Conservation (phyloP, 2,329 filamentous ascomycete genomes). For the Ophiognomonia clavigignenti-juglandacearum region DNA sequence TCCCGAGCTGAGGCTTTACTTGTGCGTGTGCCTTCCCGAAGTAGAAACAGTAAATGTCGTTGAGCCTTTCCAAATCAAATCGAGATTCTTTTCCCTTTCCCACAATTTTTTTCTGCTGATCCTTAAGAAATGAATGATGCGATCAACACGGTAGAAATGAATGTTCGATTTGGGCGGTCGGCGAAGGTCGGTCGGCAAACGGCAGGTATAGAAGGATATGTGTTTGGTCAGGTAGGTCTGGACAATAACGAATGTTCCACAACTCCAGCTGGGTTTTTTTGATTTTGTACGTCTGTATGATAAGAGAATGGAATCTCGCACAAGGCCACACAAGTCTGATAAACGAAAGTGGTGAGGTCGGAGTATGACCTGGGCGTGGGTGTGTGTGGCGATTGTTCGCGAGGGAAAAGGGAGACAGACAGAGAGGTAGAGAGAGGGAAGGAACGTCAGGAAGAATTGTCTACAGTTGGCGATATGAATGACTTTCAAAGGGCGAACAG, state of each 20-base stretch:
- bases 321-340: slow-evolving; percentile 8
- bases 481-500: too few relatives aligned
- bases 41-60: neutral
- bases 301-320: slow-evolving; percentile 9
- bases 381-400: neutral
- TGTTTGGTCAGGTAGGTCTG: neutral
- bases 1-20: slow-evolving; percentile 2
- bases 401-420: neutral
- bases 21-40: slow-evolving; percentile 9
- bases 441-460: neutral
- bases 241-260: neutral
- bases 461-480: slow-evolving; percentile 4
- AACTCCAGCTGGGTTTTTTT: too few relatives aligned
- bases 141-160: slow-evolving; percentile 17
- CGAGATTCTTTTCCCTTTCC: neutral
- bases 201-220: neutral
- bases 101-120: neutral
- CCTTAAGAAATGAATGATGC: slow-evolving; percentile 13
- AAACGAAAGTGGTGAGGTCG: slow-evolving; percentile 9
- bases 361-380: too few relatives aligned
- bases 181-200: neutral
- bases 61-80: neutral
- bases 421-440: neutral
- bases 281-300: slow-evolving; percentile 8
- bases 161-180: neutral